phyloP scores from a whole-genome alignment of 208 protist genomes.

The Crithidia thermophila region DNA sequence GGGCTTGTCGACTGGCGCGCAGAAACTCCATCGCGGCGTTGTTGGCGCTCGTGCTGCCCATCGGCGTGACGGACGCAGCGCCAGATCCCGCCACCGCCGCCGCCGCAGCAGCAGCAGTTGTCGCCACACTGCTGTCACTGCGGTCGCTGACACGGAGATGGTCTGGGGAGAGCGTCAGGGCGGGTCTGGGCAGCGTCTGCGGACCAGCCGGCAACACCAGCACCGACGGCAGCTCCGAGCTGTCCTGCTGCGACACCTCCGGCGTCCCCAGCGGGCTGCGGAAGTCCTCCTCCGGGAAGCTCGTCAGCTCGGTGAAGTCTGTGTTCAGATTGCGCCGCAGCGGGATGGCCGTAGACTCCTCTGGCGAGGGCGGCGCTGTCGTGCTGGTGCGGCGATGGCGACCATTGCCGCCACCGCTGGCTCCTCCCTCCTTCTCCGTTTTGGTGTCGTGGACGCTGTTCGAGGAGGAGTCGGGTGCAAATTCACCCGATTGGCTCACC shows the following conservation, averaged over 20 bases:
- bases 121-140: background rate
- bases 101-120: too few relatives aligned
- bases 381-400: background rate
- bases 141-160: background rate
- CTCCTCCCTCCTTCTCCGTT: background rate
- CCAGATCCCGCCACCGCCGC: too few relatives aligned
- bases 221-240: background rate
- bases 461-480: slow-evolving; percentile 5
- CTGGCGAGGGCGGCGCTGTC: background rate
- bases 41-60: slow-evolving; percentile 21
- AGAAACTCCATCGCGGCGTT: slow-evolving; percentile 40
- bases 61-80: background rate
- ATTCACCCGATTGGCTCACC: background rate
- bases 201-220: background rate
- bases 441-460: background rate
- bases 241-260: background rate
- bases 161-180: background rate
- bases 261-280: background rate
- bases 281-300: background rate
- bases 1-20: slow-evolving; percentile 14
- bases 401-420: too few relatives aligned
- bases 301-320: background rate
- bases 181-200: background rate
- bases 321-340: background rate
- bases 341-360: background rate